Evolutionary conservation across 139 green algal genomes (phyloP).

Genomic region (Mychonastes homosphaera): DNA sequence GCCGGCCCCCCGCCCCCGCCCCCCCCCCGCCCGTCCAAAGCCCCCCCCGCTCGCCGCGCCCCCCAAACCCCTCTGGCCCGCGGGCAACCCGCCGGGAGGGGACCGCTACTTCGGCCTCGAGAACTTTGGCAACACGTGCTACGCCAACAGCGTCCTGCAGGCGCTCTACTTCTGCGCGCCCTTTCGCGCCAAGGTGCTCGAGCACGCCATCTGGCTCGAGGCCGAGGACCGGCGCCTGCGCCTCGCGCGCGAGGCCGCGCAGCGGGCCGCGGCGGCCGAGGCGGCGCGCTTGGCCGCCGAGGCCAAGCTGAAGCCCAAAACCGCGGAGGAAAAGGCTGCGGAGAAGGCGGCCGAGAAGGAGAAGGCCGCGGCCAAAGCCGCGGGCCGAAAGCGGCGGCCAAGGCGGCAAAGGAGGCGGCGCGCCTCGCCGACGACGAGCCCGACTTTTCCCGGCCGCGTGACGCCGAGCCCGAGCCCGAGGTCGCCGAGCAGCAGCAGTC

Average conservation of each 20-base stretch:
- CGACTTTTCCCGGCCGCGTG: no score
- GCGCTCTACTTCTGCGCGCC: conserved; percentile 81
- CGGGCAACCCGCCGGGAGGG: no score
- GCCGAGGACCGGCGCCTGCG: conserved; percentile 79
- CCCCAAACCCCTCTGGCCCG: no score
- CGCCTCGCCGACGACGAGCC: no score
- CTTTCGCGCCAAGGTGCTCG: conserved; percentile 71
- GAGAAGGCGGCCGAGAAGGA: conserved; percentile 21
- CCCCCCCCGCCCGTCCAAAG: no score
- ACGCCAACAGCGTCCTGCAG: conserved; percentile 95
- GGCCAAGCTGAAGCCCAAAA: neutral
- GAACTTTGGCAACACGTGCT: conserved; percentile 99
- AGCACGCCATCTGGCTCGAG: conserved; percentile 48
- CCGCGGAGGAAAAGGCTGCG: neutral
- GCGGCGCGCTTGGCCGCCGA: neutral
- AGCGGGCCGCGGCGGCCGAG: conserved; percentile 35
- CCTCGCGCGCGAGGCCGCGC: conserved; percentile 83
- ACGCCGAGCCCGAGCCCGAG: neutral
- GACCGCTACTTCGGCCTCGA: conserved; percentile 94
- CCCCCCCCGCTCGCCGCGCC: no score
- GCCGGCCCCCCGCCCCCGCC: no score
- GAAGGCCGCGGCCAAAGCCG: conserved; percentile 19
- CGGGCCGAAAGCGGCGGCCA: conserved; percentile 25
- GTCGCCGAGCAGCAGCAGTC: neutral
- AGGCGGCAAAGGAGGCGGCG: no score